These are phyloP conservation scores for Botrytis tulipae DNA, from an alignment of 2,329 filamentous ascomycete species.

Conservation along the genomic window DNA sequence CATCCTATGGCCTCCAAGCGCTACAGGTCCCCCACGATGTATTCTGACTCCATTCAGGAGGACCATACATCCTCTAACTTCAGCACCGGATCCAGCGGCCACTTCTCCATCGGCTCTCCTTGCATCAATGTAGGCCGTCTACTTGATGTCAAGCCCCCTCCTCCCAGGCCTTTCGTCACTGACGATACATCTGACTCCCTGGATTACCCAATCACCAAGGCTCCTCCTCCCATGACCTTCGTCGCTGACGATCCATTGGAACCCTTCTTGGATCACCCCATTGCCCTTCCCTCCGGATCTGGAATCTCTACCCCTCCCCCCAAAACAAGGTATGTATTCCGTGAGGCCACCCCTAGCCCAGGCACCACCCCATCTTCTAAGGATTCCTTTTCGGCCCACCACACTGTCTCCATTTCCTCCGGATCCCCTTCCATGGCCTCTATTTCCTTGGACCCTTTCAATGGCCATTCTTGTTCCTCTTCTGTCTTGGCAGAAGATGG, in stretches of 20 bases:
- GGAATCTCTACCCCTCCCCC: not conserved
- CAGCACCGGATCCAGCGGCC: not conserved
- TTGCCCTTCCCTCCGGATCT: not conserved
- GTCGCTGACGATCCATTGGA: not conserved
- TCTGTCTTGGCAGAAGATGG: constrained; percentile 2
- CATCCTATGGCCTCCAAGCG: not conserved
- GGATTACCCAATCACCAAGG: not conserved
- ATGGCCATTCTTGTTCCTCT: not conserved
- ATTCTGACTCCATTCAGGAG: not conserved
- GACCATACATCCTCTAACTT: not conserved
- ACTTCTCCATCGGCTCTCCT: not conserved
- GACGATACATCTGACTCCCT: not conserved
- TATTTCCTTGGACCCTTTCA: not conserved
- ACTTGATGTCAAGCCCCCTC: not conserved
- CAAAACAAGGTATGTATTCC: not conserved
- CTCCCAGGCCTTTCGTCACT: not conserved
- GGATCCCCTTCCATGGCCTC: not conserved
- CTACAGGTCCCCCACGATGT: constrained; percentile 7
- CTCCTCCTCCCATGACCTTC: not conserved
- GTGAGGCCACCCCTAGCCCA: not conserved
- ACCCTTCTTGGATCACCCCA: not conserved
- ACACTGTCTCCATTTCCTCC: not conserved
- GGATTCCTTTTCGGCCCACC: not conserved
- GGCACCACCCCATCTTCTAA: not conserved
- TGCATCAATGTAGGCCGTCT: not conserved